phyloP scores from a whole-genome alignment of 495 filamentous ascomycete genomes.

The Penicillium atrosanguineum region DNA sequence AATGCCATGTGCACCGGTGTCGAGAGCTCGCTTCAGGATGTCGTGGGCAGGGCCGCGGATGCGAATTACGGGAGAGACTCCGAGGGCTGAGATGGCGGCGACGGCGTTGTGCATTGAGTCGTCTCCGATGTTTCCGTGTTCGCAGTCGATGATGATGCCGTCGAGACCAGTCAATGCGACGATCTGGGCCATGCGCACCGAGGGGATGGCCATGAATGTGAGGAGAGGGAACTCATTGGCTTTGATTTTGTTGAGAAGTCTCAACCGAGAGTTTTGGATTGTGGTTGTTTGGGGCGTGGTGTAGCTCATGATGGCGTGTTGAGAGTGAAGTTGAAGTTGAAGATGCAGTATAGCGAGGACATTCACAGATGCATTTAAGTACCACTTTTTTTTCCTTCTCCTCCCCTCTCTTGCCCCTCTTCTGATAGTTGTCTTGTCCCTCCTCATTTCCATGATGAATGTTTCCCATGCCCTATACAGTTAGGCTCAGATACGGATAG shows the following conservation, averaged over 20 bases:
- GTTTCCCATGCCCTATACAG: background rate
- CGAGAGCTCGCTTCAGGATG: constrained; percentile 71
- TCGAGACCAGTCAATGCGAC: constrained; percentile 38
- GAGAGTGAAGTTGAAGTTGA: background rate
- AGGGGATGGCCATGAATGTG: constrained; percentile 41
- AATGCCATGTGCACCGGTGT: constrained; percentile 65
- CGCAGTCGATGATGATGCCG: constrained; percentile 31
- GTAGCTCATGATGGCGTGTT: constrained; percentile 24
- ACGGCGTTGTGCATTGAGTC: constrained; percentile 82
- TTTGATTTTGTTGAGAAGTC: constrained; percentile 35
- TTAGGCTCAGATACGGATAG: background rate
- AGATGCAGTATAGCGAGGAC: background rate
- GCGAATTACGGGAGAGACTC: constrained; percentile 63
- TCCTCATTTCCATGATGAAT: background rate
- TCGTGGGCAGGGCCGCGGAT: constrained; percentile 64
- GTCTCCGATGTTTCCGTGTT: constrained; percentile 47
- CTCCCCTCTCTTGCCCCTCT: background rate
- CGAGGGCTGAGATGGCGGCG: constrained; percentile 63
- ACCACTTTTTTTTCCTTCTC: background rate
- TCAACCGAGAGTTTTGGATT: constrained; percentile 34
- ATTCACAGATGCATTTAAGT: background rate
- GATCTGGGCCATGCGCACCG: constrained; percentile 35
- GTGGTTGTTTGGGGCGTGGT: constrained; percentile 31
- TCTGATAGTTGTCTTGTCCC: background rate
- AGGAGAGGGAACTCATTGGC: constrained; percentile 31